Base-by-base conservation (phyloP, 441 rosid species). In the Syzygium syzygioides region DNA sequence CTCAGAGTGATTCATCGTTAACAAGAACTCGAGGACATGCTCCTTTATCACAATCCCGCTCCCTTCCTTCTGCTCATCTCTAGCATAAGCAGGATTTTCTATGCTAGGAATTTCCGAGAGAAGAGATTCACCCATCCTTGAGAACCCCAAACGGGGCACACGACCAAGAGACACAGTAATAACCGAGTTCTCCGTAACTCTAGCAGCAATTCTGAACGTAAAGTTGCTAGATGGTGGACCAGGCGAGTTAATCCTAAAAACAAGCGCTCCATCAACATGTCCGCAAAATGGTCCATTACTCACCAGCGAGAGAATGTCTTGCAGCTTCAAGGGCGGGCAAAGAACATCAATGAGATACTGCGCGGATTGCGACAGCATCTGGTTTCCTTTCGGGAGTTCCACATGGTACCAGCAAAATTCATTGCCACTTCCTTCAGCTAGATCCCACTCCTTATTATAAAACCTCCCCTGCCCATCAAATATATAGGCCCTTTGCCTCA, bases 371-470 rank as follows among this genome's bases (percentile, higher is more conserved):
- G 98, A 92, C 20, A 96, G 97, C 79, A 93, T 96, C 87, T 96
- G 97, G 88, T 93, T 96, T 80, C 93, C 95, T 93, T 94, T 97
- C 6, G 98, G 99, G 88, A 98, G 94, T 56, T 98, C 99, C 2
- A 96, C 96, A 92, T 98, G 98, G 90, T 98, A 96, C 99, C 99
- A 97, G 91, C 98, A 96, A 89, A 98, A 98, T 93, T 98, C 98
- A 32, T 89, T 90, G 32, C 94, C 97, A 19, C 53, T 90, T 54
- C 98, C 98, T 91, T 97, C 96, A 7, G 93, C 87, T 71, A 98
- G 96, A 93, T 96, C 95, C 99, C 99, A 98, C 86, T 94, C 98
- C 89, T 95, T 97, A 52, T 91, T 91, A 87, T 89, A 95, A 91
- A 92, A 98, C 15, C 91, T 94, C 17, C 99, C 99, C 68, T 71